A percentile compares a stretch with the other conserved stretches of the same genome.
Conservation (phyloP, 768 basidiomycete genomes). For the Agrocybe praecox region DNA sequence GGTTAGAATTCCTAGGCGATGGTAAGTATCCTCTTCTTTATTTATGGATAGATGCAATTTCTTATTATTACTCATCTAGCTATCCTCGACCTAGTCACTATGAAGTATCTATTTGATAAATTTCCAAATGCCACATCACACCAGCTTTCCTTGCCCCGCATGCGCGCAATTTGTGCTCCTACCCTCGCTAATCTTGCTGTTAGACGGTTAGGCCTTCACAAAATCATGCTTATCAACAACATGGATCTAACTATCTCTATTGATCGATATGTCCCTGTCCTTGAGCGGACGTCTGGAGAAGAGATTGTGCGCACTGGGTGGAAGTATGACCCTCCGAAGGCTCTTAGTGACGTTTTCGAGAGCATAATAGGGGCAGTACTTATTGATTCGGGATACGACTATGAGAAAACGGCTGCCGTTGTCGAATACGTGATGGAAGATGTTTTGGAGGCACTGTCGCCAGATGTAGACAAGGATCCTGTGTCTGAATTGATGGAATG, state of each 20-base stretch:
- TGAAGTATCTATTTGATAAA: conserved; percentile 69
- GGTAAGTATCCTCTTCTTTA: conserved; percentile 47
- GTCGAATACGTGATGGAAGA: conserved; percentile 69
- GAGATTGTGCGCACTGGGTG: conserved; percentile 73
- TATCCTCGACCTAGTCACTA: conserved; percentile 70
- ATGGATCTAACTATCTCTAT: conserved; percentile 70
- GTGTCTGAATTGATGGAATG: conserved; percentile 73
- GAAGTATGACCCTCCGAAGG: conserved; percentile 87
- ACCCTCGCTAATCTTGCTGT: conserved; percentile 74
- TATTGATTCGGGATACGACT: conserved; percentile 76
- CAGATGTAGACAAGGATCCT: conserved; percentile 68
- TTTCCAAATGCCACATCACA: conserved; percentile 76
- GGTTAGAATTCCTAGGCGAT: conserved; percentile 89
- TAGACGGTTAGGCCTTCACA: conserved; percentile 66
- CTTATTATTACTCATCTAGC: conserved; percentile 42
- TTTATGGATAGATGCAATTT: conserved; percentile 1
- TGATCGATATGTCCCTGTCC: conserved; percentile 56
- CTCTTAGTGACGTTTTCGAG: conserved; percentile 82
- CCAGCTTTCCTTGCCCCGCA: conserved; percentile 71
- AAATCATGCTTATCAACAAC: conserved; percentile 68
- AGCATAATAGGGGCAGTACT: conserved; percentile 84
- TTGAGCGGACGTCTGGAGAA: conserved; percentile 54
- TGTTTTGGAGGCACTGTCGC: conserved; percentile 60
- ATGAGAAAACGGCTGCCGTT: conserved; percentile 65
- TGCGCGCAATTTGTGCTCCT: conserved; percentile 72